Percentiles rank a stretch among this genome's conserved stretches.
phyloP scores from a whole-genome alignment of 768 basidiomycete genomes.

The Termitomyces sp. region DNA sequence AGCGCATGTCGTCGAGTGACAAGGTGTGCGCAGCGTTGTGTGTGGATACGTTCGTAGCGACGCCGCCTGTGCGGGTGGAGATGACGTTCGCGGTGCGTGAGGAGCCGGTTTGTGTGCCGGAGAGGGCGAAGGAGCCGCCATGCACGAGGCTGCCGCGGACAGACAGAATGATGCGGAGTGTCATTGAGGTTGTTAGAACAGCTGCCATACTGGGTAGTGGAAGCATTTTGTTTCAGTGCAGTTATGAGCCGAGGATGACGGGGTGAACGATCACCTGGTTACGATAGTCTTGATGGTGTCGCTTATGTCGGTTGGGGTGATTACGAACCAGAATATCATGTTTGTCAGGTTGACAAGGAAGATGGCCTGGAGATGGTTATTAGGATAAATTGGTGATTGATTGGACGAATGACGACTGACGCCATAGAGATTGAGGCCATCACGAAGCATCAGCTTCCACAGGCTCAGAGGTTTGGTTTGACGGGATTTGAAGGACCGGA shows the following conservation, averaged over 20 bases:
- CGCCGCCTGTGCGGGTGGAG: conserved; percentile 40
- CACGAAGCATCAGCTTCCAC: conserved; percentile 90
- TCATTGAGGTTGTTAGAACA: conserved; percentile 85
- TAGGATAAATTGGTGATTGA: conserved; percentile 1
- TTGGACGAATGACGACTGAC: conserved; percentile 32
- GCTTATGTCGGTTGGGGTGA: conserved; percentile 52
- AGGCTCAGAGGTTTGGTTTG: conserved; percentile 52
- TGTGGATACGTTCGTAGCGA: conserved; percentile 34
- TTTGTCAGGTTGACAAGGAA: conserved; percentile 80
- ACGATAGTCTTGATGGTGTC: conserved; percentile 84
- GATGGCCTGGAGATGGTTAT: conserved; percentile 44
- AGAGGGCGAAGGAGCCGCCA: conserved; percentile 70
- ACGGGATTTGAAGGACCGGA: conserved; percentile 58
- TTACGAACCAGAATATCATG: conserved; percentile 85
- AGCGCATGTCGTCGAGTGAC: conserved; percentile 53
- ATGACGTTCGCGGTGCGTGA: conserved; percentile 53
- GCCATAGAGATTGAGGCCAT: conserved; percentile 83
- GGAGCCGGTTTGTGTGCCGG: conserved; percentile 40
- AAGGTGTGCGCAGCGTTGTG: conserved; percentile 37
- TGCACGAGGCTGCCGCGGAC: conserved; percentile 72
- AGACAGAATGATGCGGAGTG: conserved; percentile 80
- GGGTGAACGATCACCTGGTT: conserved; percentile 40
- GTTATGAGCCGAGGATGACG: background rate
- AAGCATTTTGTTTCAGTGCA: background rate
- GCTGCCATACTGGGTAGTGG: conserved; percentile 63